Percentiles rank a stretch among this genome's conserved stretches.
These are phyloP conservation scores for Lepiota subincarnata DNA, from an alignment of 768 basidiomycete species.

Conservation along the genomic window DNA sequence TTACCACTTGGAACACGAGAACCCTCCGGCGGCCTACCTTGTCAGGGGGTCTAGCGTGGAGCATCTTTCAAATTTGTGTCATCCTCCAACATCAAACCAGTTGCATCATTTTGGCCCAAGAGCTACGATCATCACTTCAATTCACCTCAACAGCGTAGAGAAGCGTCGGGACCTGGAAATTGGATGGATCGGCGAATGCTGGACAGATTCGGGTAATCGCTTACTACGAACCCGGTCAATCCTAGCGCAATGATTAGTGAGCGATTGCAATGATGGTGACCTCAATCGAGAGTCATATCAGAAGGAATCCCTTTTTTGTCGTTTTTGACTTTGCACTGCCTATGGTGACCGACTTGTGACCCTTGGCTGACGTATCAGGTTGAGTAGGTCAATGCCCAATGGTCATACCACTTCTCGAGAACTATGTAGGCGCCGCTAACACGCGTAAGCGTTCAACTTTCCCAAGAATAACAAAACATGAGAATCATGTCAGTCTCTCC, in stretches of 20 bases:
- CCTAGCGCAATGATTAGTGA: neutral
- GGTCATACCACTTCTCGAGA: neutral
- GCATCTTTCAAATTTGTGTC: neutral
- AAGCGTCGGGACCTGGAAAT: too few relatives aligned
- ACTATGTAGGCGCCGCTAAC: neutral
- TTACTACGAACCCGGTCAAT: too few relatives aligned
- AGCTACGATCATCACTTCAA: neutral
- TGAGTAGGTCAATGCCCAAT: neutral
- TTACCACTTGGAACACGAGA: conserved; percentile 5
- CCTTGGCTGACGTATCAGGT: neutral
- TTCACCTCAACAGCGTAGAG: neutral
- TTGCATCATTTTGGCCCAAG: neutral
- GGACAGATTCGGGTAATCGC: too few relatives aligned
- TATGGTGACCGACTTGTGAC: neutral
- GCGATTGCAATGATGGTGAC: neutral
- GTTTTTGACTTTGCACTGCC: neutral
- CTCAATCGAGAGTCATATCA: neutral
- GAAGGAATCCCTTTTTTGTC: neutral
- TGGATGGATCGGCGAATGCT: too few relatives aligned
- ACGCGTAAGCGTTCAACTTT: neutral
- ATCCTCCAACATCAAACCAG: neutral
- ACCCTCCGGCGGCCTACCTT: conserved; percentile 3
- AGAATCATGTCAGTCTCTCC: conserved; percentile 1
- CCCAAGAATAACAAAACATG: conserved; percentile 11
- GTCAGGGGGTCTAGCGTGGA: neutral